Evolutionary conservation across 129 eudicot species (phyloP).

Genomic region (Apium graveolens): DNA sequence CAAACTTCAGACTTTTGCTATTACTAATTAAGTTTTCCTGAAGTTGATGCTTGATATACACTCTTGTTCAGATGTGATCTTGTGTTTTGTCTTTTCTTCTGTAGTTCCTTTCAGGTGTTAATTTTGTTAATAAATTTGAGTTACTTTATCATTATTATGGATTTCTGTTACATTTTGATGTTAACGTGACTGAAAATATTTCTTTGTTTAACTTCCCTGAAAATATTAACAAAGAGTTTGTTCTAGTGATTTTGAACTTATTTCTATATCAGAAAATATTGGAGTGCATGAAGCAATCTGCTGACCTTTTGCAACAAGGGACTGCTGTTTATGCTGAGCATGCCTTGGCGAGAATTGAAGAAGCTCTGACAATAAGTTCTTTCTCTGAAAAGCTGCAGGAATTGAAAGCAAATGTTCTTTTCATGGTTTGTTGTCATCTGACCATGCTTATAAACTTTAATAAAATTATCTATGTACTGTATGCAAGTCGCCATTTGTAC

Average conservation of each 20-base stretch:
- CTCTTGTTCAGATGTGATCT: neutral
- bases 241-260: neutral
- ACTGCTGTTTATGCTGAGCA: conserved; percentile 40
- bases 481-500: neutral
- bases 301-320: conserved; percentile 39
- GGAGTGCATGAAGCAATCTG: conserved; percentile 48
- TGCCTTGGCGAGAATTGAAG: conserved; percentile 48
- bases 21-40: neutral
- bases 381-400: conserved; percentile 62
- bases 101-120: neutral
- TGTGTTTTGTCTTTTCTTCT: neutral
- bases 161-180: neutral
- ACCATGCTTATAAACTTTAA: neutral
- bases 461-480: neutral
- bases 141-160: neutral
- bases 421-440: conserved; percentile 51
- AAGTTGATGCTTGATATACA: neutral
- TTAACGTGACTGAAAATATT: neutral
- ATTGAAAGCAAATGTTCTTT: conserved; percentile 72
- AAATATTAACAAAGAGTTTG: neutral
- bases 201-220: neutral
- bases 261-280: conserved; percentile 51
- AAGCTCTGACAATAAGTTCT: conserved; percentile 67
- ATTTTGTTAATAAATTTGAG: neutral
- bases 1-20: neutral